These are phyloP conservation scores for Phoenix dactylifera DNA, from an alignment of 176 grass and related monocot species.

Conservation along the genomic window DNA sequence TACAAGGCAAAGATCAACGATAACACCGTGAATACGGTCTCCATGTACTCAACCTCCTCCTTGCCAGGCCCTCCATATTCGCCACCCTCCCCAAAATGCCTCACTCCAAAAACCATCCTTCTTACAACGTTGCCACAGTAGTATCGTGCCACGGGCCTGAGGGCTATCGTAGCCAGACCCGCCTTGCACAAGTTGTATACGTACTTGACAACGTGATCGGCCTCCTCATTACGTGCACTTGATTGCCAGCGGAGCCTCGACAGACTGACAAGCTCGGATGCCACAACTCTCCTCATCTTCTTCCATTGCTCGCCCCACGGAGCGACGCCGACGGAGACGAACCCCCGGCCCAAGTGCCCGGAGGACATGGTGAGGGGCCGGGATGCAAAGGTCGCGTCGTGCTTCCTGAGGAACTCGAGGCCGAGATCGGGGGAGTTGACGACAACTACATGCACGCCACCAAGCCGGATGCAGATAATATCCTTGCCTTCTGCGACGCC, in stretches of 20 bases:
- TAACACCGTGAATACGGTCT: constrained; percentile 15
- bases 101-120: constrained; percentile 26
- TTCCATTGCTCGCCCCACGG: constrained; percentile 50
- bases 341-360: constrained; percentile 21
- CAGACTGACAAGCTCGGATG: constrained; percentile 22
- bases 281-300: constrained; percentile 51
- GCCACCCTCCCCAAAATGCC: constrained; percentile 12
- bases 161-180: neutral
- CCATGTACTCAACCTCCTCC: constrained; percentile 38
- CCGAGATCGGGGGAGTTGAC: constrained; percentile 32
- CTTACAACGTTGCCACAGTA: constrained; percentile 33
- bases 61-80: neutral
- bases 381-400: constrained; percentile 46
- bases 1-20: constrained; percentile 23
- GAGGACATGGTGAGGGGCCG: constrained; percentile 36
- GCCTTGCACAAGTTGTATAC: constrained; percentile 12
- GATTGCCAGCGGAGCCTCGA: constrained; percentile 18
- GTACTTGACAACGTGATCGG: constrained; percentile 34
- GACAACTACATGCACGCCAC: constrained; percentile 27
- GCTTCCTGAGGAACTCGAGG: constrained; percentile 36
- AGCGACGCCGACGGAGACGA: constrained; percentile 23
- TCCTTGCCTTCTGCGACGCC: constrained; percentile 17
- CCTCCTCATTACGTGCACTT: constrained; percentile 16
- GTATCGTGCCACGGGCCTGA: constrained; percentile 19
- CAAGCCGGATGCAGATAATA: constrained; percentile 40